Conservation (phyloP, 1,139 yeast species). For the Candida tunisiensis region DNA sequence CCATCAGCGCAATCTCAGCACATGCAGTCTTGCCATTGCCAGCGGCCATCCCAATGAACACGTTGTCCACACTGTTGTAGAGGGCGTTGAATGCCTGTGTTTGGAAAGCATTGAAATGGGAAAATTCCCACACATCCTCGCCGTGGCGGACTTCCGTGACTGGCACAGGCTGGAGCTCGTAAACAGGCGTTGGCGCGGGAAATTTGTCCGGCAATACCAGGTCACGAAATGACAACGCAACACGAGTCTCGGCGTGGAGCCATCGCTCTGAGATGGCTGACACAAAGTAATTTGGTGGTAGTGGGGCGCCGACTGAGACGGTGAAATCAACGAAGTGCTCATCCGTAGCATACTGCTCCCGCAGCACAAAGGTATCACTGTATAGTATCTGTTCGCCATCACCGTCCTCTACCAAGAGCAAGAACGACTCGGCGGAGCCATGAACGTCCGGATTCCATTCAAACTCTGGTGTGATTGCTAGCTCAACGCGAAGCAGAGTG, state of each 20-base stretch:
- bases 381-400: conserved; percentile 64
- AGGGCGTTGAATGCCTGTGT: conserved; percentile 49
- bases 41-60: conserved; percentile 54
- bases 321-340: conserved; percentile 50
- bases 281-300: conserved; percentile 66
- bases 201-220: conserved; percentile 52
- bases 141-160: conserved; percentile 29
- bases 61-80: conserved; percentile 38
- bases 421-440: conserved; percentile 47
- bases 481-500: conserved; percentile 42
- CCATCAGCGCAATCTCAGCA: conserved; percentile 58
- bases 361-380: conserved; percentile 37
- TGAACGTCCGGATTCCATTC: conserved; percentile 55
- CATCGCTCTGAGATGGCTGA: conserved; percentile 66
- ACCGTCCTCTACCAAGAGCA: conserved; percentile 63
- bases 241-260: conserved; percentile 56
- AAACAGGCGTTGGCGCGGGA: conserved; percentile 41
- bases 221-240: conserved; percentile 41
- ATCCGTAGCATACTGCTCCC: conserved; percentile 28
- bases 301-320: conserved; percentile 38
- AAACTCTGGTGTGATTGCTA: conserved; percentile 59
- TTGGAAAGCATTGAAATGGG: conserved; percentile 52
- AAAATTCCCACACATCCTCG: conserved; percentile 26
- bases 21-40: conserved; percentile 62
- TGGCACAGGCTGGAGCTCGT: conserved; percentile 34